Conservation (phyloP, 208 protist species). For the Trypanosomatidae sp. region DNA sequence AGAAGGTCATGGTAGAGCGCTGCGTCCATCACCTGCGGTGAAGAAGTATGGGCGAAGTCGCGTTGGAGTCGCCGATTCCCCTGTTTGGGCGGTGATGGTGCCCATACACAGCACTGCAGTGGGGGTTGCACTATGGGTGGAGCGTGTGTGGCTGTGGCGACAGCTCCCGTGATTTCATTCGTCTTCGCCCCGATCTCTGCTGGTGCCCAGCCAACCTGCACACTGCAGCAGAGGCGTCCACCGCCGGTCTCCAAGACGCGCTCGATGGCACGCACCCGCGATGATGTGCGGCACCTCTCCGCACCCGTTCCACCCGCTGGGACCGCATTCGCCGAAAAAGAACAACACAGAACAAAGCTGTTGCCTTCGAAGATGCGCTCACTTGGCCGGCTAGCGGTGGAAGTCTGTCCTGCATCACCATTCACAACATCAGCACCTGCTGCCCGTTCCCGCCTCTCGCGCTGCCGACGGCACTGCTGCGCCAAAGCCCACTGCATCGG, state of each 20-base stretch:
- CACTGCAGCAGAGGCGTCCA: conserved; percentile 1
- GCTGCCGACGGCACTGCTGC: conserved; percentile 22
- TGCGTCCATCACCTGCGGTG: conserved; percentile 1
- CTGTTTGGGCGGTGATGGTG: background rate
- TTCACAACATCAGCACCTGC: background rate
- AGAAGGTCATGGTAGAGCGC: conserved; percentile 18
- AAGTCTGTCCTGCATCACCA: background rate
- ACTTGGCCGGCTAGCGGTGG: background rate
- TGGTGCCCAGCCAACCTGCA: background rate
- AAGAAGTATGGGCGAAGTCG: background rate
- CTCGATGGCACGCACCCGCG: conserved; percentile 1
- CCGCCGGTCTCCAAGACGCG: conserved; percentile 11
- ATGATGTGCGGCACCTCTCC: background rate
- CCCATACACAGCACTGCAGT: conserved; percentile 6
- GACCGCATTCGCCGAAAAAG: background rate
- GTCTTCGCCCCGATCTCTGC: background rate
- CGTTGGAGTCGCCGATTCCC: background rate
- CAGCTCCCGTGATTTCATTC: background rate
- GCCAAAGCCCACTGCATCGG: conserved; percentile 8
- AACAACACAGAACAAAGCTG: background rate
- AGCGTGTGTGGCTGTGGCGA: background rate
- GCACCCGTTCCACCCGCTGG: background rate
- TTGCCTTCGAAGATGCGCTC: background rate
- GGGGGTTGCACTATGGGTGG: background rate
- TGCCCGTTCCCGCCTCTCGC: conserved; percentile 6